A percentile compares a stretch with the other conserved stretches of the same genome.
These are phyloP conservation scores for Arctium lappa DNA, from an alignment of 129 eudicot species.

Conservation along the genomic window DNA sequence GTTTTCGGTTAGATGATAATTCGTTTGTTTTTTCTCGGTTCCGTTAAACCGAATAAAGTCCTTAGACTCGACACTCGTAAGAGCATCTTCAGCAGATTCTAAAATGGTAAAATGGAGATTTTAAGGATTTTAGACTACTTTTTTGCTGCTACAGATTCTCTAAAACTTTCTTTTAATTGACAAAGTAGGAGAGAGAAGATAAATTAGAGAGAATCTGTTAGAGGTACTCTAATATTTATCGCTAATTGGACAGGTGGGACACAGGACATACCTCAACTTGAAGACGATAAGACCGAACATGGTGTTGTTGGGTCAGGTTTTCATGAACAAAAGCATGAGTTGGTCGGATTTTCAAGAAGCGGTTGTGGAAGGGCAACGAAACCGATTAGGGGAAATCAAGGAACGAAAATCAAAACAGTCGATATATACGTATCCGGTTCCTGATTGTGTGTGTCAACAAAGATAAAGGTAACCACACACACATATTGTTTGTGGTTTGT, in stretches of 20 bases:
- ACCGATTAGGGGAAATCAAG: constrained; percentile 77
- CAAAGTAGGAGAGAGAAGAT: neutral
- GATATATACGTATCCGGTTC: constrained; percentile 87
- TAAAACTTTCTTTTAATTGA: too few species aligned
- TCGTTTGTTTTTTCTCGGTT: too few species aligned
- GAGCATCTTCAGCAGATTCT: neutral
- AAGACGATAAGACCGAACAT: constrained; percentile 95
- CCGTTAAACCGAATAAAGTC: neutral
- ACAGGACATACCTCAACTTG: constrained; percentile 61
- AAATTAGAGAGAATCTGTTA: neutral
- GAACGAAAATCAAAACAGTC: constrained; percentile 75
- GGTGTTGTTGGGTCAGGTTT: constrained; percentile 80
- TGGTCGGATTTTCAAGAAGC: constrained; percentile 81
- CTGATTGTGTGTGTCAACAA: constrained; percentile 94
- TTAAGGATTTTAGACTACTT: too few species aligned
- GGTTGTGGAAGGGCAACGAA: constrained; percentile 69
- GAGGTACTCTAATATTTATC: neutral
- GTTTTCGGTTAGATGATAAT: too few species aligned
- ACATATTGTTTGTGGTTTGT: constrained; percentile 20
- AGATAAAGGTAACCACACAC: constrained; percentile 32
- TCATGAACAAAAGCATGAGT: constrained; percentile 78
- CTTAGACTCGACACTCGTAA: neutral
- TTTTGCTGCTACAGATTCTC: neutral
- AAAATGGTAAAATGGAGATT: too few species aligned
- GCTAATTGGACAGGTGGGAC: constrained; percentile 48